phyloP scores from a whole-genome alignment of 1,139 yeast genomes.

The Candida glucosophila region DNA sequence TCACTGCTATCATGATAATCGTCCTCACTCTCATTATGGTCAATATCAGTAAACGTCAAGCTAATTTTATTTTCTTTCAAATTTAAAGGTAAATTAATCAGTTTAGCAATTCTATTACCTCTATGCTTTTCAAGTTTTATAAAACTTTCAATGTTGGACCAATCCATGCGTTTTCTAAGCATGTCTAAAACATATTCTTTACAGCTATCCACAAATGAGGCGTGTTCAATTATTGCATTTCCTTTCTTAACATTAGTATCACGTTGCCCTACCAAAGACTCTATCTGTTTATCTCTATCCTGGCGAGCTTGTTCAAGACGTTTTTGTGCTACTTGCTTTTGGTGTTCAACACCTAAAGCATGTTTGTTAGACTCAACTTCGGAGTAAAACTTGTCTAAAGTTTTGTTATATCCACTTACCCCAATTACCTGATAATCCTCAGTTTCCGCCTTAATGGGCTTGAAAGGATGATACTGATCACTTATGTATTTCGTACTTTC shows the following conservation, averaged over 20 bases:
- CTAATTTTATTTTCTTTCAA: constrained; percentile 62
- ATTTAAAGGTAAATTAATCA: constrained; percentile 62
- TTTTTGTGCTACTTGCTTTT: constrained; percentile 65
- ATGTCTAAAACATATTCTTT: constrained; percentile 57
- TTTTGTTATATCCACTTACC: constrained; percentile 61
- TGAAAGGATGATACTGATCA: constrained; percentile 83
- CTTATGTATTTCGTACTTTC: constrained; percentile 43
- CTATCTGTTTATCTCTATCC: constrained; percentile 68
- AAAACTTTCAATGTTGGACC: constrained; percentile 80
- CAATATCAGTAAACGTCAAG: constrained; percentile 46
- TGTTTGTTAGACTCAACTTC: constrained; percentile 77
- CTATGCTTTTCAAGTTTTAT: constrained; percentile 62
- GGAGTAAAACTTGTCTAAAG: constrained; percentile 79
- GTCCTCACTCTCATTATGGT: constrained; percentile 11
- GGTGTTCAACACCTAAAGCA: constrained; percentile 64
- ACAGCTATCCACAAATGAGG: constrained; percentile 67
- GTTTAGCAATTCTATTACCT: constrained; percentile 55
- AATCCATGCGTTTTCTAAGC: constrained; percentile 84
- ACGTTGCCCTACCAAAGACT: constrained; percentile 58
- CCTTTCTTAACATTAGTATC: constrained; percentile 61
- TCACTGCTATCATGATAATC: constrained; percentile 21
- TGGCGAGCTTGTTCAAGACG: constrained; percentile 65
- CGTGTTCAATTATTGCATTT: constrained; percentile 59
- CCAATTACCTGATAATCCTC: constrained; percentile 25
- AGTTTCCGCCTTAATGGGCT: constrained; percentile 40